phyloP scores from a whole-genome alignment of 768 basidiomycete species.

The Tylopilus plumbeoviolaceoides region DNA sequence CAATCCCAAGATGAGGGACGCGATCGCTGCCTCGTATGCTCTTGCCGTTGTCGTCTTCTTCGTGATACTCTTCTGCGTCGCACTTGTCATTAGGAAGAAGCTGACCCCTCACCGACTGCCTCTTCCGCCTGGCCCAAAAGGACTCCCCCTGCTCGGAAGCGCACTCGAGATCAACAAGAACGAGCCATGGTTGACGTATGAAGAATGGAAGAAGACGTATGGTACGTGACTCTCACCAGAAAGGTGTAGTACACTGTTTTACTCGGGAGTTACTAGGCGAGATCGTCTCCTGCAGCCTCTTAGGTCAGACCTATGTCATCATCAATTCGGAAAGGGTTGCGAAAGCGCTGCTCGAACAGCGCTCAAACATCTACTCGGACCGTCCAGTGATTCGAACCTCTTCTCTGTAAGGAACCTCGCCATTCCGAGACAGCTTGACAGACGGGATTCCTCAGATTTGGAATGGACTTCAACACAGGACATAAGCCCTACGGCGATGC shows the following conservation, averaged over 20 bases:
- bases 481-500: slow-evolving; percentile 17
- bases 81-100: slow-evolving; percentile 2
- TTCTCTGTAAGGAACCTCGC: slow-evolving; percentile 1
- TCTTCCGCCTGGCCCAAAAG: slow-evolving; percentile 29
- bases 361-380: slow-evolving; percentile 22
- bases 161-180: slow-evolving; percentile 21
- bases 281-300: slow-evolving; percentile 17
- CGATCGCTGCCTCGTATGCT: neutral
- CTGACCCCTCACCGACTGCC: slow-evolving; percentile 14
- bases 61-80: slow-evolving; percentile 1
- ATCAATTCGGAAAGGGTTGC: slow-evolving; percentile 23
- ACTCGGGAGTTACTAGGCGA: slow-evolving; percentile 12
- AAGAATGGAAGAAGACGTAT: slow-evolving; percentile 28
- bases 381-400: slow-evolving; percentile 11
- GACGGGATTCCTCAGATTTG: slow-evolving; percentile 13
- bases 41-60: neutral
- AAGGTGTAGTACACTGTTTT: neutral
- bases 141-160: slow-evolving; percentile 26
- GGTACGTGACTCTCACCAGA: slow-evolving; percentile 19
- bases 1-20: too few species aligned
- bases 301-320: slow-evolving; percentile 23
- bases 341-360: slow-evolving; percentile 22
- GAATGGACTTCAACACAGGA: slow-evolving; percentile 21
- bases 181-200: slow-evolving; percentile 31
- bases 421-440: neutral